Conservation (phyloP, 1,139 yeast genomes). For the Yamadazyma dendronema region DNA sequence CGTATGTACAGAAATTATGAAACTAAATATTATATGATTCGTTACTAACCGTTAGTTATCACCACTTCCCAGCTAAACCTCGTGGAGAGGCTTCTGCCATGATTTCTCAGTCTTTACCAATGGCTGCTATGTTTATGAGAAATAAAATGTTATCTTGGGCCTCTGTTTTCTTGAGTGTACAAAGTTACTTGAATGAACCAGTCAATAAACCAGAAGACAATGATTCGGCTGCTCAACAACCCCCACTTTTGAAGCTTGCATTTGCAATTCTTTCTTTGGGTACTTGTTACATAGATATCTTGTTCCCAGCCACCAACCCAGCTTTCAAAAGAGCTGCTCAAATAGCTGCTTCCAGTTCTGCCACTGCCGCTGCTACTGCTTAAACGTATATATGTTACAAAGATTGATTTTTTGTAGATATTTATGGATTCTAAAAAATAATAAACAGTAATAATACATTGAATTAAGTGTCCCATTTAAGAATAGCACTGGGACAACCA, state of each 20-base stretch:
- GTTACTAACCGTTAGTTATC: slow-evolving; percentile 33
- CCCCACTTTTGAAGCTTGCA: slow-evolving; percentile 44
- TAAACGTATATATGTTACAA: background rate
- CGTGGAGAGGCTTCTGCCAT: slow-evolving; percentile 44
- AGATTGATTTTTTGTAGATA: too few relatives aligned
- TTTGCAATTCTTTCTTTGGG: slow-evolving; percentile 46
- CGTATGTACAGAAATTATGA: slow-evolving; percentile 25
- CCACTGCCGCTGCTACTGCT: slow-evolving; percentile 17
- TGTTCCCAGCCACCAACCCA: slow-evolving; percentile 39
- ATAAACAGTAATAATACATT: too few relatives aligned
- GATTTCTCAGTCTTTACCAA: slow-evolving; percentile 61
- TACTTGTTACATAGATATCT: slow-evolving; percentile 53
- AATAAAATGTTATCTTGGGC: slow-evolving; percentile 60
- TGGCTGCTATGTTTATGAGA: slow-evolving; percentile 63
- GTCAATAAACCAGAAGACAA: slow-evolving; percentile 27
- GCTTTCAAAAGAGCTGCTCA: slow-evolving; percentile 22
- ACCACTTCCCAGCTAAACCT: slow-evolving; percentile 50
- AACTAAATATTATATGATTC: background rate
- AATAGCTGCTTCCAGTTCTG: slow-evolving; percentile 13
- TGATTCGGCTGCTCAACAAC: slow-evolving; percentile 26
- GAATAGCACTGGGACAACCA: slow-evolving; percentile 26
- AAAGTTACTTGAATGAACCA: slow-evolving; percentile 51
- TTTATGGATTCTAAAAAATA: too few relatives aligned
- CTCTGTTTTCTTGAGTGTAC: slow-evolving; percentile 51
- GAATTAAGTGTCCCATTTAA: slow-evolving; percentile 1